phyloP scores from a whole-genome alignment of 768 basidiomycete genomes.

The Russula olivacea region DNA sequence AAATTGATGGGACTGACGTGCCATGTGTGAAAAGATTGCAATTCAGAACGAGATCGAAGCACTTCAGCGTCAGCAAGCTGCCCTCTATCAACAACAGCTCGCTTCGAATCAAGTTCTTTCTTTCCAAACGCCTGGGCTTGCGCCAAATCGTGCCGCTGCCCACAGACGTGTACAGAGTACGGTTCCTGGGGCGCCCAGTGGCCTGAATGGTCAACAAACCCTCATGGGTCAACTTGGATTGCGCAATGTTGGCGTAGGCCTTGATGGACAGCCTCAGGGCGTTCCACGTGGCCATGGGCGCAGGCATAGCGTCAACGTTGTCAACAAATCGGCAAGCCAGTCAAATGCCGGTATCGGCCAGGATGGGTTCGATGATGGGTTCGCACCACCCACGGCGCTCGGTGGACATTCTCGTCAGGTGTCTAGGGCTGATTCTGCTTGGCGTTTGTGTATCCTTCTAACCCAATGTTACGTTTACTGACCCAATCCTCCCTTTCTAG shows the following conservation, averaged over 20 bases:
- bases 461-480: slow-evolving; percentile 3
- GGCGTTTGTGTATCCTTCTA: slow-evolving; percentile 74
- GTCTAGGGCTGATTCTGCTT: slow-evolving; percentile 75
- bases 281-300: slow-evolving; percentile 82
- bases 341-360: slow-evolving; percentile 44
- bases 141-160: slow-evolving; percentile 46
- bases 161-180: slow-evolving; percentile 89
- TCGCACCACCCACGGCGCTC: slow-evolving; percentile 50
- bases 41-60: slow-evolving; percentile 87
- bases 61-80: slow-evolving; percentile 85
- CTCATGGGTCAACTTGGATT: slow-evolving; percentile 71
- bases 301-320: slow-evolving; percentile 86
- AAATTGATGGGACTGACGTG: slow-evolving; percentile 6
- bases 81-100: slow-evolving; percentile 83
- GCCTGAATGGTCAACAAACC: slow-evolving; percentile 43
- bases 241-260: slow-evolving; percentile 45
- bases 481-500: slow-evolving; percentile 34
- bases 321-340: slow-evolving; percentile 63
- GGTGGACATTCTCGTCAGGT: slow-evolving; percentile 70
- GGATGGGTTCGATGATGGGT: slow-evolving; percentile 79
- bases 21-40: slow-evolving; percentile 52
- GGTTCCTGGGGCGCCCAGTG: slow-evolving; percentile 47
- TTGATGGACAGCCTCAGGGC: slow-evolving; percentile 60
- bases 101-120: slow-evolving; percentile 82
- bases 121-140: slow-evolving; percentile 70